Evolutionary conservation across 306 rosid species (phyloP), one percentile per base, ranked within the genome.

Genomic region (Leucaena leucocephala): DNA sequence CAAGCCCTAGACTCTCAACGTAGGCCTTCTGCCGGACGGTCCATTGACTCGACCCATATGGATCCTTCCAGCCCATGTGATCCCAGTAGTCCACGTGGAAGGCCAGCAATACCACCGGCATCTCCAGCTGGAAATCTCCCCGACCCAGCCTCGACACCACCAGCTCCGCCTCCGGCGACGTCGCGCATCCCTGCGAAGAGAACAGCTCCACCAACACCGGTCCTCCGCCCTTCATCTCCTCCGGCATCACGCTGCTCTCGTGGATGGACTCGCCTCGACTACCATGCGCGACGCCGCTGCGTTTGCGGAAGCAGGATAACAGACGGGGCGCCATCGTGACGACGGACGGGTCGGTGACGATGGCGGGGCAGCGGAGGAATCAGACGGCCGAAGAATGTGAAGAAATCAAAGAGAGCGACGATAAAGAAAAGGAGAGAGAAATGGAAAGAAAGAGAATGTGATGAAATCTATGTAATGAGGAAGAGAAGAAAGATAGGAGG

Each of bases 31-130:
- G 99, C 35, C 99, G 68, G 0, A 95, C 98, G 16, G 99, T 95
- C 89, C 91, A 90, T 27, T 84, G 96, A 80, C 94, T 95, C 0
- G 95, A 90, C 2, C 98, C 99, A 19, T 68, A 95, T 0, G 99
- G 98, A 57, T 95, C 99, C 78, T 95, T 95, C 99, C 99, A 95
- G 13, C 99, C 99, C 91, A 84, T 68, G 62, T 95, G 89, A 45
- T 95, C 99, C 99, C 99, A 95, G 46, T 93, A 95, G 74, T 95
- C 99, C 62, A 95, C 99, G 44, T 95, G 99, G 81, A 86, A 91
- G 1, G 84, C 91, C 74, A 95, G 46, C 12, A 91, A 86, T 81
- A 92, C 89, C 83, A 92, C 93, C 85, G 93, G 88, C 78, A 83
- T 52, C 44, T 80, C 96, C 78, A 58, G 77, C 72, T 40, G 85